Conservation (phyloP, 768 basidiomycete species). For the Termitomyces sp. region DNA sequence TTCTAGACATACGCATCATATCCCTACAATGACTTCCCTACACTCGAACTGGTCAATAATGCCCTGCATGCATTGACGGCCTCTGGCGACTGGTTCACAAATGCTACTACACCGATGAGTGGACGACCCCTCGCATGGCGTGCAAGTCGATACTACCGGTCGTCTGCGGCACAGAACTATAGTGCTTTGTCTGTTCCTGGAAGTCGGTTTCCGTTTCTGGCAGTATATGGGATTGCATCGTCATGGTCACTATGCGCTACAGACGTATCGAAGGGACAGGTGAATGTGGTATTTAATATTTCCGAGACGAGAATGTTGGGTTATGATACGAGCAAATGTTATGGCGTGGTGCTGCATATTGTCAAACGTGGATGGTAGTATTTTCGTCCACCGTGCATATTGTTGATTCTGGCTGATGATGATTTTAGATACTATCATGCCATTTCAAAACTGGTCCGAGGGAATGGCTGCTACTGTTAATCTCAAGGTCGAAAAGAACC, state of each 20-base stretch:
- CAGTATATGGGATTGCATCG: slow-evolving; percentile 23
- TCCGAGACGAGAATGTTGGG: slow-evolving; percentile 7
- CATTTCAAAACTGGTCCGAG: background rate
- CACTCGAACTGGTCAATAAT: slow-evolving; percentile 30
- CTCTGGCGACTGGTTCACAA: slow-evolving; percentile 29
- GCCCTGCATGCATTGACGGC: slow-evolving; percentile 31
- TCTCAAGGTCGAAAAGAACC: background rate
- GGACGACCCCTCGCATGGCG: slow-evolving; percentile 30
- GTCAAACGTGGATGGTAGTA: background rate
- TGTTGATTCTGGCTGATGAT: background rate
- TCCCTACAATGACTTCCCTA: slow-evolving; percentile 44
- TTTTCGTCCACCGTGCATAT: background rate
- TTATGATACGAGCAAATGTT: slow-evolving; percentile 1
- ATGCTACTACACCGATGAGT: slow-evolving; percentile 29
- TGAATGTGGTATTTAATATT: slow-evolving; percentile 31
- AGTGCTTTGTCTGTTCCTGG: slow-evolving; percentile 20
- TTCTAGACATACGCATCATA: slow-evolving; percentile 41
- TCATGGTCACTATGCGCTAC: slow-evolving; percentile 37
- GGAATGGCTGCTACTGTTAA: background rate
- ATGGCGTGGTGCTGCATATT: slow-evolving; percentile 2
- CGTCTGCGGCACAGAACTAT: slow-evolving; percentile 29
- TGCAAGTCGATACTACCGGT: slow-evolving; percentile 24
- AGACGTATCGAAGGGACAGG: slow-evolving; percentile 20
- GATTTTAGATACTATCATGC: background rate
- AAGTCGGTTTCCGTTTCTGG: slow-evolving; percentile 21